Conservation (phyloP, 768 basidiomycete genomes). For the Basidioascus undulatus region DNA sequence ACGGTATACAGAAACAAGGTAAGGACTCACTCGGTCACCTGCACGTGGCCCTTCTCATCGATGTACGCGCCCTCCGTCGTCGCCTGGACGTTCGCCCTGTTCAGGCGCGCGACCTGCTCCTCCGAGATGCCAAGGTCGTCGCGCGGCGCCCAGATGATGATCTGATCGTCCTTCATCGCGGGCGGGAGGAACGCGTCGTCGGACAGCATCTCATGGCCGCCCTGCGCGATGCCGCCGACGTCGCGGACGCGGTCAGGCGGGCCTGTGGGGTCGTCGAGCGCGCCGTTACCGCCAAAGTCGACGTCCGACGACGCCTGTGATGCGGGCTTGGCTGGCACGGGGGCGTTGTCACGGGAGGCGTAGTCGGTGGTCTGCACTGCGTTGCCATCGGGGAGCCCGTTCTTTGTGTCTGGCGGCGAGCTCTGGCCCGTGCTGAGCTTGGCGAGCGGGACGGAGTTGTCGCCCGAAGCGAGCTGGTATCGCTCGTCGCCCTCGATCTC, state of each 20-base stretch:
- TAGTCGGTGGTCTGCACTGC: conserved; percentile 2
- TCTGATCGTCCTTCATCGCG: conserved; percentile 36
- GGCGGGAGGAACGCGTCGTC: conserved; percentile 52
- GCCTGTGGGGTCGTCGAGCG: conserved; percentile 11
- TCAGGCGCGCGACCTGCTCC: conserved; percentile 36
- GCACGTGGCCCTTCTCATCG: conserved; percentile 13
- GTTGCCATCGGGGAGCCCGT: not conserved
- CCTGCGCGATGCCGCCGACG: conserved; percentile 6
- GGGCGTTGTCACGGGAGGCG: conserved; percentile 4
- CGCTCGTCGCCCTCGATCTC: conserved; percentile 9
- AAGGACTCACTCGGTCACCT: too few relatives aligned
- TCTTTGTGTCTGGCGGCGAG: not conserved
- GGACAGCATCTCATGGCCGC: conserved; percentile 15
- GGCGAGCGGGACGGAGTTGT: not conserved
- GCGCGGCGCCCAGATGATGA: conserved; percentile 59
- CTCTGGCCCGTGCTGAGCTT: too few relatives aligned
- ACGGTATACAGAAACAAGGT: too few relatives aligned
- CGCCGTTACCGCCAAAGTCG: too few relatives aligned
- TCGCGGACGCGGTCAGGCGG: not conserved
- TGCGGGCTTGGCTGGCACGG: conserved; percentile 8
- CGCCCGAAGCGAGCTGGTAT: conserved; percentile 1
- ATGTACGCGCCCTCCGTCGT: conserved; percentile 26
- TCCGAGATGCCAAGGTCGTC: conserved; percentile 39
- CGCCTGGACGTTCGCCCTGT: conserved; percentile 28
- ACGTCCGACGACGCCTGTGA: conserved; percentile 4